Evolutionary conservation across 2,329 filamentous ascomycete genomes (phyloP).

Genomic region (Chaetomium strumarium): DNA sequence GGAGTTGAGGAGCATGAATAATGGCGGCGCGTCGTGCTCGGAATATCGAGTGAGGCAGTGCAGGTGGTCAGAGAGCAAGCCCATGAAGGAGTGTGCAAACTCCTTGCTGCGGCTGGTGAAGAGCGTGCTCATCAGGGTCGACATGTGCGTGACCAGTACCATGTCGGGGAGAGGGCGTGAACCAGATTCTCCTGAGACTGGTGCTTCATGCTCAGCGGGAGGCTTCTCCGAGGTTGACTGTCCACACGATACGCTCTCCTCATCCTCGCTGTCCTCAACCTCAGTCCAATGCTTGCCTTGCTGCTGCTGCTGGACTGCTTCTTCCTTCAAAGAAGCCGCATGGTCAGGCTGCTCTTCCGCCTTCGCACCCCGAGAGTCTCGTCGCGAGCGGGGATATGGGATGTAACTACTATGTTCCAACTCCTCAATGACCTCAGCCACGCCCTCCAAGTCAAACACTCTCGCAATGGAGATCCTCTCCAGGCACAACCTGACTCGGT

Average conservation of each 20-base stretch:
- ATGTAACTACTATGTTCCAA: slow-evolving; percentile 29
- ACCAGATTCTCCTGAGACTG: too few relatives aligned
- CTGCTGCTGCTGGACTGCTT: neutral
- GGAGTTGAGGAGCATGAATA: slow-evolving; percentile 52
- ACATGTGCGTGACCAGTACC: slow-evolving; percentile 51
- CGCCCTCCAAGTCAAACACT: slow-evolving; percentile 53
- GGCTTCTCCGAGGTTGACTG: neutral
- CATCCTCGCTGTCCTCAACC: slow-evolving; percentile 38
- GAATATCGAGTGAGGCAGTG: slow-evolving; percentile 39
- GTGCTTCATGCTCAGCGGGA: too few relatives aligned
- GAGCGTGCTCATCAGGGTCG: slow-evolving; percentile 44
- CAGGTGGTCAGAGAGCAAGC: slow-evolving; percentile 42
- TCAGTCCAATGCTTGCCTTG: slow-evolving; percentile 19
- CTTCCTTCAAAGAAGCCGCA: neutral
- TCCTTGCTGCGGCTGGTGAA: slow-evolving; percentile 44
- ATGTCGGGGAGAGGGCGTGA: slow-evolving; percentile 34
- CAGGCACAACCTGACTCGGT: slow-evolving; percentile 34
- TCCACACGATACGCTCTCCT: slow-evolving; percentile 28
- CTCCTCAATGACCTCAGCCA: slow-evolving; percentile 52
- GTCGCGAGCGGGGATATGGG: neutral
- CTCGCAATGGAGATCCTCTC: slow-evolving; percentile 48
- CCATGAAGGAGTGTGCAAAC: slow-evolving; percentile 44
- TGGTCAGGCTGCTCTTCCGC: neutral
- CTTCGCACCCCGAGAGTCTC: neutral
- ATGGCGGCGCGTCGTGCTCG: slow-evolving; percentile 32